A percentile compares a stretch with the other conserved stretches of the same genome.
phyloP scores from a whole-genome alignment of 2,329 filamentous ascomycete species.

The Pseudocercospora cruenta region DNA sequence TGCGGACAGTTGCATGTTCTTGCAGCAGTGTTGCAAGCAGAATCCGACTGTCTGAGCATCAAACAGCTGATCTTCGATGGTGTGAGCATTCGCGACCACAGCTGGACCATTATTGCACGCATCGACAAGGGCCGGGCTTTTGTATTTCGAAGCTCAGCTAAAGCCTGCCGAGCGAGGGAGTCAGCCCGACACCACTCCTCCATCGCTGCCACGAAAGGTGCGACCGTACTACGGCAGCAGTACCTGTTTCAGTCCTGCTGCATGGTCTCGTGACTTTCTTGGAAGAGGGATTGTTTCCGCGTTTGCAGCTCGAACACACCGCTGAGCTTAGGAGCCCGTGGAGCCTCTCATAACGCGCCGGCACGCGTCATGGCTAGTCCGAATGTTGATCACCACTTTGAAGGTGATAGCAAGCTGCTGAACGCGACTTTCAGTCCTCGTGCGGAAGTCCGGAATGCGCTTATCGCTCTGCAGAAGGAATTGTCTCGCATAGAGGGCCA shows the following conservation, averaged over 20 bases:
- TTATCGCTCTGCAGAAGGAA: constrained; percentile 27
- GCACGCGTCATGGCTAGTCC: constrained; percentile 15
- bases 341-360: constrained; percentile 6
- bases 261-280: constrained; percentile 1
- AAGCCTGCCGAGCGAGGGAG: neutral
- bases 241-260: neutral
- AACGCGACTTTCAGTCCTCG: constrained; percentile 28
- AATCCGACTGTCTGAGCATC: neutral
- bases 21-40: neutral
- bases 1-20: neutral
- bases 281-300: neutral
- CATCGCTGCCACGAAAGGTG: neutral
- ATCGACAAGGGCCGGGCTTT: neutral
- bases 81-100: neutral
- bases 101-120: neutral
- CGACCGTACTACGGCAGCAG: neutral
- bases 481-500: constrained; percentile 24
- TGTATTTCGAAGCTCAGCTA: neutral
- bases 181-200: neutral
- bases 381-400: constrained; percentile 30
- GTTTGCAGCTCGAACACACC: neutral
- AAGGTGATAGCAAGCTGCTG: constrained; percentile 31
- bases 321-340: neutral
- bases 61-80: neutral
- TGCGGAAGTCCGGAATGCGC: constrained; percentile 27